A percentile compares a stretch with the other conserved stretches of the same genome.
These are phyloP conservation scores for Candida glucosophila DNA, from an alignment of 1,139 yeast genomes.

Conservation along the genomic window DNA sequence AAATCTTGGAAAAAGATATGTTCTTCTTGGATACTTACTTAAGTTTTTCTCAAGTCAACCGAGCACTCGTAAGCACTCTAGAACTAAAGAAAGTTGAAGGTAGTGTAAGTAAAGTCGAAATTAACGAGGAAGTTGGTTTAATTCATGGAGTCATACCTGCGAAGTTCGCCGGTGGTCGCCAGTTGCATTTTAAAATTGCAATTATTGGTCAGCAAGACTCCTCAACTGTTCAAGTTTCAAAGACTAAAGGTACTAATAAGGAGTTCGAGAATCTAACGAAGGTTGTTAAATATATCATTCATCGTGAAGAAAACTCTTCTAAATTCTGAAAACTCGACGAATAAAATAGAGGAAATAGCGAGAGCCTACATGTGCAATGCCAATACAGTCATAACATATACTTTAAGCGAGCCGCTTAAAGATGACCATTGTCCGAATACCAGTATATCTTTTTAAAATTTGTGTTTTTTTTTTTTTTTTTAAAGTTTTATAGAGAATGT, in stretches of 20 bases:
- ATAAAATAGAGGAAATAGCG: no score
- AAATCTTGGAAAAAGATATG: no score
- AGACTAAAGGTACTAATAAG: constrained; percentile 61
- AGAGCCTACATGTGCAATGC: no score
- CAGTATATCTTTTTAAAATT: no score
- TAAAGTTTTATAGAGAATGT: no score
- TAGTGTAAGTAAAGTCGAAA: constrained; percentile 31
- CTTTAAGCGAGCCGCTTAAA: no score
- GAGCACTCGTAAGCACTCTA: constrained; percentile 31
- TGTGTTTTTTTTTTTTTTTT: no score
- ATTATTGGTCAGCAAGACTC: constrained; percentile 30
- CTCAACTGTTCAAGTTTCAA: constrained; percentile 46
- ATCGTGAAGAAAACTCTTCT: constrained; percentile 31
- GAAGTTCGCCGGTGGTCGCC: constrained; percentile 43
- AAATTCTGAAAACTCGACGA: no score
- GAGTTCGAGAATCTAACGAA: constrained; percentile 49
- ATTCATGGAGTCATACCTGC: constrained; percentile 42
- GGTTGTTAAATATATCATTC: constrained; percentile 35
- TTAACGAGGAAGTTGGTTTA: constrained; percentile 36
- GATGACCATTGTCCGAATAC: no score
- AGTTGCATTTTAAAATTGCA: constrained; percentile 39
- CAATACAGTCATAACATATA: no score
- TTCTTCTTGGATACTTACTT: no score
- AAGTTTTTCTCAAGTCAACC: constrained; percentile 22
- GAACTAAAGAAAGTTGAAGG: constrained; percentile 46